These are phyloP conservation scores for Excoecaria cochinchinensis DNA, from an alignment of 345 rosid genomes.

Conservation along the genomic window DNA sequence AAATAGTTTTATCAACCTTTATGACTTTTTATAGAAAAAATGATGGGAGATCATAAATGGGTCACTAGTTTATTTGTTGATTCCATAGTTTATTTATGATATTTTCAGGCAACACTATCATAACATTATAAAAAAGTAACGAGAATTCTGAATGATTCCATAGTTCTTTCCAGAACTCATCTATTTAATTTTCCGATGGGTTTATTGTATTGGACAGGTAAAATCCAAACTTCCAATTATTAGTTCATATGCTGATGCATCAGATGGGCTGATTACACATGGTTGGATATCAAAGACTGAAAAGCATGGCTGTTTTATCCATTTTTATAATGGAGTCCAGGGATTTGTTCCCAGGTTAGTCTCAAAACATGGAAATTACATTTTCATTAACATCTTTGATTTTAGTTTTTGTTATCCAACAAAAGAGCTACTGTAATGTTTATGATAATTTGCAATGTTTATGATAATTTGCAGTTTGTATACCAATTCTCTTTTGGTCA, in stretches of 20 bases:
- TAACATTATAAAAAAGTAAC: not conserved
- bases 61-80: not conserved
- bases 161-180: not conserved
- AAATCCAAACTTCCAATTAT: slow-evolving; percentile 83
- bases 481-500: not conserved
- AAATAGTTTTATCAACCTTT: too few relatives aligned
- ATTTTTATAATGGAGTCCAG: slow-evolving; percentile 95
- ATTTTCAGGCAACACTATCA: not conserved
- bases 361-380: slow-evolving; percentile 6
- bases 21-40: too few relatives aligned
- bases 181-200: slow-evolving; percentile 8
- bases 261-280: slow-evolving; percentile 74
- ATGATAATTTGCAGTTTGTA: not conserved
- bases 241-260: slow-evolving; percentile 83
- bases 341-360: slow-evolving; percentile 87
- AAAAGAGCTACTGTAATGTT: not conserved
- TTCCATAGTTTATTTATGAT: not conserved
- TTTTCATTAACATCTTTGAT: not conserved
- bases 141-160: not conserved
- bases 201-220: slow-evolving; percentile 55
- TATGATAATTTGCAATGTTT: not conserved
- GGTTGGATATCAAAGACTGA: slow-evolving; percentile 98
- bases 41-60: too few relatives aligned
- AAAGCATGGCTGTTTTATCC: slow-evolving; percentile 90
- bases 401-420: not conserved